Evolutionary conservation across 495 filamentous ascomycete genomes (phyloP).

Genomic region (Aspergillus carlsbadensis): DNA sequence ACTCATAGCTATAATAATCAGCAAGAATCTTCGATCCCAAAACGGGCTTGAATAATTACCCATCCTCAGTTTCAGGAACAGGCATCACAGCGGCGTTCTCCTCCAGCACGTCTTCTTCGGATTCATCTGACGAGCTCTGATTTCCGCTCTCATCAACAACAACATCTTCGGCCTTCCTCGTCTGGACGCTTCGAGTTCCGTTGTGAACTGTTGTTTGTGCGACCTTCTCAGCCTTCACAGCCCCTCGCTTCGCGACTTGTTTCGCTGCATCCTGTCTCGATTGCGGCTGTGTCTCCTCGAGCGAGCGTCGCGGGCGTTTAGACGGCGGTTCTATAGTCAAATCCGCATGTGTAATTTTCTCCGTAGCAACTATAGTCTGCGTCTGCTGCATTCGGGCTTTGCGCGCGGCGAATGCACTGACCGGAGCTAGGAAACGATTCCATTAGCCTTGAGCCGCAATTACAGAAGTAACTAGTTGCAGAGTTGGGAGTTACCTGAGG

Average conservation of each 20-base stretch:
- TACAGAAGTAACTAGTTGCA: background rate
- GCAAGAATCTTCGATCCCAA: background rate
- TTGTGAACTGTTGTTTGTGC: constrained; percentile 7
- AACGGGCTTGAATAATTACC: constrained; percentile 12
- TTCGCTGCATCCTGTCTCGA: constrained; percentile 18
- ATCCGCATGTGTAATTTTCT: constrained; percentile 19
- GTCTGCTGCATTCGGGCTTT: constrained; percentile 46
- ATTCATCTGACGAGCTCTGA: constrained; percentile 13
- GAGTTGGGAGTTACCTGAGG: constrained; percentile 25
- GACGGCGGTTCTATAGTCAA: constrained; percentile 31
- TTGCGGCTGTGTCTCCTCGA: constrained; percentile 13
- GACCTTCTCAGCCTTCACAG: constrained; percentile 13
- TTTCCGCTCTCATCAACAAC: constrained; percentile 1
- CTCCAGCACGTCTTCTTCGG: constrained; percentile 19
- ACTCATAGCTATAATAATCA: constrained; percentile 32
- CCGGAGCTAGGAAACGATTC: constrained; percentile 30
- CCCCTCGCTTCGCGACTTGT: constrained; percentile 27
- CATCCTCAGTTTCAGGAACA: constrained; percentile 30
- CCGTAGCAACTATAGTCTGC: constrained; percentile 21
- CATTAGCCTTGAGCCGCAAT: background rate
- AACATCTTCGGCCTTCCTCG: background rate
- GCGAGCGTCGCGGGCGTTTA: constrained; percentile 36
- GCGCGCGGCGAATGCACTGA: constrained; percentile 48
- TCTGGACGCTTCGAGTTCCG: background rate
- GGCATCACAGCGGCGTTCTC: constrained; percentile 26